Evolutionary conservation across 805 yeast genomes (phyloP).

Genomic region (Pichia gijzeniarum): DNA sequence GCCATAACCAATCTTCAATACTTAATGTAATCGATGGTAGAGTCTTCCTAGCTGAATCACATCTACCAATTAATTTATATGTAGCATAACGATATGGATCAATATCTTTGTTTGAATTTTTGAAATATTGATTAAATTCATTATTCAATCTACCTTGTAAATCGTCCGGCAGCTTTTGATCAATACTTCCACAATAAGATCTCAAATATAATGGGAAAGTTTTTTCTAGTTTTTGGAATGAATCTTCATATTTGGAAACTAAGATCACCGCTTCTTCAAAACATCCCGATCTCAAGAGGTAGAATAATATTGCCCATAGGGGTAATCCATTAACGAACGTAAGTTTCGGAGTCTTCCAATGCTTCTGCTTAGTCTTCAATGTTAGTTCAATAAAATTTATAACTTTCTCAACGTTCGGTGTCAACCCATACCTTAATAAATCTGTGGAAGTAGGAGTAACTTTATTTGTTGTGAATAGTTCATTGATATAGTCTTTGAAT

Average conservation of each 20-base stretch:
- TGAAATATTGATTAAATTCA: constrained; percentile 82
- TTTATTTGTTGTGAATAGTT: constrained; percentile 43
- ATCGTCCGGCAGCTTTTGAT: constrained; percentile 55
- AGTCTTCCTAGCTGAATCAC: constrained; percentile 61
- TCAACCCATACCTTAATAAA: constrained; percentile 22
- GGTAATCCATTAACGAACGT: constrained; percentile 77
- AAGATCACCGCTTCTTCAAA: constrained; percentile 70
- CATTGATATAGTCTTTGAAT: constrained; percentile 68
- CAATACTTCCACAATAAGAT: constrained; percentile 54
- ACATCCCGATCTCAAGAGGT: constrained; percentile 79
- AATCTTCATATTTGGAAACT: constrained; percentile 54
- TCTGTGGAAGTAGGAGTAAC: background rate
- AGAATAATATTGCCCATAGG: constrained; percentile 90
- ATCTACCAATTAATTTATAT: constrained; percentile 88
- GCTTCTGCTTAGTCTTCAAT: constrained; percentile 33
- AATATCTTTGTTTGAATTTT: constrained; percentile 50
- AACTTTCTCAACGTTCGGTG: constrained; percentile 59
- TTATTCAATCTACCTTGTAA: constrained; percentile 61
- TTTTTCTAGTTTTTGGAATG: constrained; percentile 79
- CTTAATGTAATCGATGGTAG: constrained; percentile 66
- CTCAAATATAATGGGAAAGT: constrained; percentile 75
- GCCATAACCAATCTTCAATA: constrained; percentile 96
- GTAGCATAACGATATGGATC: constrained; percentile 91
- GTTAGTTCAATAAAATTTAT: constrained; percentile 50
- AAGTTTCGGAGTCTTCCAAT: constrained; percentile 48